Conservation (phyloP, 768 basidiomycete genomes). For the Leccinum imitatum region DNA sequence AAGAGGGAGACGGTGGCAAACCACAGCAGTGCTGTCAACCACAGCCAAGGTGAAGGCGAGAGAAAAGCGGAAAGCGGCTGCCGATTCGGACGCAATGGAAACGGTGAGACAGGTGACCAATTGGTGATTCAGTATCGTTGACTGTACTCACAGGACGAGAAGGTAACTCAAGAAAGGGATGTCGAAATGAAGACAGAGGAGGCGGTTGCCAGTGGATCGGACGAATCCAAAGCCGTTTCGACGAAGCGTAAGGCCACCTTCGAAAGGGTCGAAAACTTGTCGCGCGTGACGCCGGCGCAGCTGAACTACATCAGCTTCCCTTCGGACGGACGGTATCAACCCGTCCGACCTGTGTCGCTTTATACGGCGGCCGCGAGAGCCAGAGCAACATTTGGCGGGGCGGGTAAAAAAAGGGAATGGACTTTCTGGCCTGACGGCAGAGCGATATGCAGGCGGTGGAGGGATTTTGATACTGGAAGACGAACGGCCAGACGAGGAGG, state of each 20-base stretch:
- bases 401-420: conserved; percentile 32
- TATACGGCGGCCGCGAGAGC: conserved; percentile 34
- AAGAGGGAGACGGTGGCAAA: conserved; percentile 92
- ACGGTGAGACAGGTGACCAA: conserved; percentile 49
- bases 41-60: conserved; percentile 97
- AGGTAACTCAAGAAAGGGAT: conserved; percentile 40
- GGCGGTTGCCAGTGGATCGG: conserved; percentile 53
- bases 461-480: conserved; percentile 87
- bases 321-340: conserved; percentile 75
- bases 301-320: conserved; percentile 84
- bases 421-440: conserved; percentile 40
- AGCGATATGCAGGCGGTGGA: conserved; percentile 75
- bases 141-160: conserved; percentile 48
- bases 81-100: conserved; percentile 81
- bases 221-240: conserved; percentile 50
- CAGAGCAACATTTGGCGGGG: conserved; percentile 28
- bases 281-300: conserved; percentile 90
- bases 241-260: conserved; percentile 58
- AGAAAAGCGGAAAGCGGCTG: conserved; percentile 87
- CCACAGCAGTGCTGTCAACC: conserved; percentile 92
- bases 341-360: conserved; percentile 77
- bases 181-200: conserved; percentile 81
- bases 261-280: conserved; percentile 82
- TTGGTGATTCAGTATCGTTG: conserved; percentile 6
- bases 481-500: conserved; percentile 63